Evolutionary conservation across 768 basidiomycete species (phyloP).

Genomic region (Artomyces pyxidatus): DNA sequence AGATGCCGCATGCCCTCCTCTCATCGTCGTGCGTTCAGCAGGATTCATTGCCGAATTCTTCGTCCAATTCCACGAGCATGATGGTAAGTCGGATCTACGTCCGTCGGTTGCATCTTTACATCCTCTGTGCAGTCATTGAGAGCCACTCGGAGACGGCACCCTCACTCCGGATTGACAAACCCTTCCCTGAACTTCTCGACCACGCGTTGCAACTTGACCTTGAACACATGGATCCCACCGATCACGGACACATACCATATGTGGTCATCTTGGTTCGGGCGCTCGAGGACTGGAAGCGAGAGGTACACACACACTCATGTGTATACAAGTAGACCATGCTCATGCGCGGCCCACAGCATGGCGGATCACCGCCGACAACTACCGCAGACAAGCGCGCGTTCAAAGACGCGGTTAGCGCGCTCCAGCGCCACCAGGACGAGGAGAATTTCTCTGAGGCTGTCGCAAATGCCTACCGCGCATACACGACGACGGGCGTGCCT

Average conservation of each 20-base stretch:
- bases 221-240: constrained; percentile 74
- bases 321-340: not conserved
- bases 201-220: constrained; percentile 69
- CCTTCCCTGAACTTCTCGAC: constrained; percentile 76
- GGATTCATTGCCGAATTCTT: constrained; percentile 89
- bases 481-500: constrained; percentile 45
- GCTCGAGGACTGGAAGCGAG: constrained; percentile 74
- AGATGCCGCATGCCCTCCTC: constrained; percentile 47
- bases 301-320: constrained; percentile 35
- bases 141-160: constrained; percentile 72
- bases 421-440: constrained; percentile 75
- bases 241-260: constrained; percentile 87
- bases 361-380: constrained; percentile 46
- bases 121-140: constrained; percentile 60
- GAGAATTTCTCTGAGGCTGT: constrained; percentile 98
- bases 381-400: constrained; percentile 68
- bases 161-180: constrained; percentile 79
- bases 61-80: constrained; percentile 85
- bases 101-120: not conserved
- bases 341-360: constrained; percentile 41
- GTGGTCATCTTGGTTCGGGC: constrained; percentile 81
- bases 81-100: constrained; percentile 41
- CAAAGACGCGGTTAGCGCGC: constrained; percentile 53
- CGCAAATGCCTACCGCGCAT: constrained; percentile 77
- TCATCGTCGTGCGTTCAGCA: constrained; percentile 74